Evolutionary conservation across 139 green algal species (phyloP), one percentile per base, ranked within the genome.

Genomic region (Bryopsis sp.): DNA sequence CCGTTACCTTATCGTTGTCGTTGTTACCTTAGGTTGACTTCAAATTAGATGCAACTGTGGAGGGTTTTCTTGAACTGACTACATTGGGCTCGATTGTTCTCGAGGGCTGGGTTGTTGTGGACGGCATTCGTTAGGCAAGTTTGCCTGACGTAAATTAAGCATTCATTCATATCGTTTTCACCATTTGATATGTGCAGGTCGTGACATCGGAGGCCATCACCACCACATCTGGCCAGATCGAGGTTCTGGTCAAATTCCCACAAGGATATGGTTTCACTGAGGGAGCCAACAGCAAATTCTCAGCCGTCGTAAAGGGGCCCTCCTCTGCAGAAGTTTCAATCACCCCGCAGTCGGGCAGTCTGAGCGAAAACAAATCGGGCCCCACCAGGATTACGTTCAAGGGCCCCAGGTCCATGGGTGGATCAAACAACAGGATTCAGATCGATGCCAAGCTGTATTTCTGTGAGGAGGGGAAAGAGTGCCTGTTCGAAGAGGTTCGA

Each of bases 391-490:
- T 29, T 15, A 28, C 38, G 62, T 62, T 24, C 26, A 64, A 47
- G 29, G 58, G 11, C 15, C 11, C 11, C 11, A 24, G 6, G 46
- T 8, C 8, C 54, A 29, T 19, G 59, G 46, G 46, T n/a, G 19
- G 47, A 11, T 2, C 11, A n/a, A 33, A 24, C 8, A 36, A 33
- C 36, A n/a, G n/a, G 35, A 2, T 74, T 1, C 66, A 67, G 2
- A 57, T 86, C 43, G 24, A 78, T 22, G 50, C 58, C 46, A 79
- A 76, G 65, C 74, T 94, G 32, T 93, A 88, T 65, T 92, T 85
- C 74, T 92, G 85, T 84, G 76, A 85, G 65, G 64, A 90, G 24
- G 64, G 74, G 36, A 76, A 79, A 35, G 85, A 90, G 32, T 92
- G 85, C 70, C 66, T 94, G 38, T 89, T 86, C 48, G 74, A 93